Evolutionary conservation across 805 yeast genomes (phyloP), one percentile per base, ranked within the genome.

Genomic region (Nakazawaea molendinolei): DNA sequence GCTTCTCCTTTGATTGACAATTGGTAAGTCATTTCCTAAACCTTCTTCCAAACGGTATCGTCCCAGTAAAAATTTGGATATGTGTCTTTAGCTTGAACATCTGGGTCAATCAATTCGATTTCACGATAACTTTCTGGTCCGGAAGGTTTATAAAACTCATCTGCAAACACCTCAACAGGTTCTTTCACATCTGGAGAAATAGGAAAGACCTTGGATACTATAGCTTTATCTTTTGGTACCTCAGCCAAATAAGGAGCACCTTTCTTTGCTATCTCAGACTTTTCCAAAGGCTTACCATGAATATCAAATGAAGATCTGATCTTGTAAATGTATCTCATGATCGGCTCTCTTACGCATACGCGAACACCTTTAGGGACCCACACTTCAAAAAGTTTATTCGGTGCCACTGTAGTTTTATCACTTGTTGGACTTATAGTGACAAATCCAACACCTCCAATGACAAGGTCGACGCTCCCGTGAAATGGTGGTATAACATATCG

Each of bases 401-500:
- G 48, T 9, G 36, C 19, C 8, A 33, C 22, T 3, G 8, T 31
- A 10, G 27, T 19, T 3, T 44, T 42, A 8, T 34, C 32, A 25
- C 86, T 82, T 0, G 84, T 77, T 2, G 87, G 79, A 5, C 65
- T 67, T 12, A 83, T 52, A 24, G 74, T 69, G 2, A 82, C 43
- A 45, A 68, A 77, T 0, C 92, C 92, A n/a, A 77, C 51, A 41
- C 76, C 76, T 35, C 72, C 74, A 8, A 83, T 45, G 2, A 83
- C 80, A 19, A 83, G 47, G 47, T 83, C 94, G 8, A 83, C 58
- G 4, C 71, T 51, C 0, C 90, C 90, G 40, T 56, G 61, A 46
- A 82, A 82, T n/a, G 86, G 84, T 0, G 92, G 90, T 3, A 83
- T 62, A 2, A 71, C 61, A 43, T 67, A 78, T 39, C 74, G 57